These are phyloP conservation scores for Mycena sp. DNA, from an alignment of 1,284 basidiomycete genomes.

Conservation along the genomic window DNA sequence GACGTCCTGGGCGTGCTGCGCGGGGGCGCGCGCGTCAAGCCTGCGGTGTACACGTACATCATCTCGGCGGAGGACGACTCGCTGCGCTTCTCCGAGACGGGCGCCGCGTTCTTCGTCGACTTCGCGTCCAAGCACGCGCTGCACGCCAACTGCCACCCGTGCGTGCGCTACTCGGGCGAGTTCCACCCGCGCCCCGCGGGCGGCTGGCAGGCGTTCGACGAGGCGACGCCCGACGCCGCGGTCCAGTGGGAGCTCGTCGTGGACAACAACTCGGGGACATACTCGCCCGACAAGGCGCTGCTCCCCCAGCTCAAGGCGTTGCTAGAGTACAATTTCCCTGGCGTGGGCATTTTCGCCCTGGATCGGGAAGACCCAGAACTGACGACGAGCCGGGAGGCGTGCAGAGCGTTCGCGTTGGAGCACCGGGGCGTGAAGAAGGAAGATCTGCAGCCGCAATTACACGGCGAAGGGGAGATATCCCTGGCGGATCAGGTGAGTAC, in stretches of 20 bases:
- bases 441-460: constrained; percentile 64
- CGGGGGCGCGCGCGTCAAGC: constrained; percentile 65
- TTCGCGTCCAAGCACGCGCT: constrained; percentile 79
- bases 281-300: constrained; percentile 68
- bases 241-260: constrained; percentile 78
- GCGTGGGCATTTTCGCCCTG: constrained; percentile 64
- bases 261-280: constrained; percentile 77
- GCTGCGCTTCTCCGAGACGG: constrained; percentile 81
- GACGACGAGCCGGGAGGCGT: constrained; percentile 67
- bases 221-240: constrained; percentile 58
- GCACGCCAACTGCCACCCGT: constrained; percentile 61
- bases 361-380: constrained; percentile 68
- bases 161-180: constrained; percentile 78
- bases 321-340: constrained; percentile 76
- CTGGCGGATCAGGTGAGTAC: constrained; percentile 42
- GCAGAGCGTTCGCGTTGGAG: constrained; percentile 68
- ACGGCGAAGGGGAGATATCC: constrained; percentile 63
- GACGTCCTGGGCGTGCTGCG: constrained; percentile 63
- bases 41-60: constrained; percentile 82
- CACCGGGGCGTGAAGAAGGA: constrained; percentile 62
- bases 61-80: constrained; percentile 75
- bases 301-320: constrained; percentile 64
- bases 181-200: constrained; percentile 79
- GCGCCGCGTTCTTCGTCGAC: constrained; percentile 83
- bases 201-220: constrained; percentile 72